Evolutionary conservation across 495 filamentous ascomycete species (phyloP).

Genomic region (Penicillium bovifimosum): DNA sequence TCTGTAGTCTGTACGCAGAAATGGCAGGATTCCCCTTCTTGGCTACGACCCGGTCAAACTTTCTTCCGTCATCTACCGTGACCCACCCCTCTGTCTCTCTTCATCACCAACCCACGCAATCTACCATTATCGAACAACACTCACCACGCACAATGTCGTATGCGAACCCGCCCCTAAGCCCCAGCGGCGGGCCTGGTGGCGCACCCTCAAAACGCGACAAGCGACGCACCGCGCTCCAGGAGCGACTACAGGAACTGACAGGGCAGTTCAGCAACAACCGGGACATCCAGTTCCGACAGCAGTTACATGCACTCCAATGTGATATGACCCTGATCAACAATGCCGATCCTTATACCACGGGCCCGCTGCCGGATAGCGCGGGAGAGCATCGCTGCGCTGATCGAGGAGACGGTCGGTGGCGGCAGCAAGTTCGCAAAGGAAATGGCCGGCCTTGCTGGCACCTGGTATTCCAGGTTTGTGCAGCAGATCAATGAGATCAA

Average conservation of each 20-base stretch:
- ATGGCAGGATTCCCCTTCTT: too few species aligned
- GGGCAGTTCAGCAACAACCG: constrained; percentile 73
- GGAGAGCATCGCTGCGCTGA: constrained; percentile 58
- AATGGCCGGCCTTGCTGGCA: constrained; percentile 67
- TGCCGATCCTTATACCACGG: constrained; percentile 70
- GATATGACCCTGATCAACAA: constrained; percentile 83
- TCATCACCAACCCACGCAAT: constrained; percentile 10
- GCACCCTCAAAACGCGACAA: constrained; percentile 82
- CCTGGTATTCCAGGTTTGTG: constrained; percentile 73
- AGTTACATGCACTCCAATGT: constrained; percentile 79
- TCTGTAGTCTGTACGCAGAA: too few species aligned
- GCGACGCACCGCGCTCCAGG: constrained; percentile 69
- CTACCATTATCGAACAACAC: constrained; percentile 35
- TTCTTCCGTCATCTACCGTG: constrained; percentile 13
- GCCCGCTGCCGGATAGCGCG: constrained; percentile 64
- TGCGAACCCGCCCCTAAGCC: constrained; percentile 27
- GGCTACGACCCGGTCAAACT: constrained; percentile 21
- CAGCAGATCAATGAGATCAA: constrained; percentile 78
- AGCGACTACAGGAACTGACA: constrained; percentile 67
- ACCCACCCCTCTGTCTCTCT: constrained; percentile 6
- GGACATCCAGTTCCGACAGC: constrained; percentile 79
- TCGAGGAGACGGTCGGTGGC: constrained; percentile 53
- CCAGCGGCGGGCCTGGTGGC: constrained; percentile 23
- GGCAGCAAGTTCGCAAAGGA: constrained; percentile 46
- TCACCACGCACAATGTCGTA: constrained; percentile 27